Conservation (phyloP, 129 eudicot species). For the Mikania micrantha region DNA sequence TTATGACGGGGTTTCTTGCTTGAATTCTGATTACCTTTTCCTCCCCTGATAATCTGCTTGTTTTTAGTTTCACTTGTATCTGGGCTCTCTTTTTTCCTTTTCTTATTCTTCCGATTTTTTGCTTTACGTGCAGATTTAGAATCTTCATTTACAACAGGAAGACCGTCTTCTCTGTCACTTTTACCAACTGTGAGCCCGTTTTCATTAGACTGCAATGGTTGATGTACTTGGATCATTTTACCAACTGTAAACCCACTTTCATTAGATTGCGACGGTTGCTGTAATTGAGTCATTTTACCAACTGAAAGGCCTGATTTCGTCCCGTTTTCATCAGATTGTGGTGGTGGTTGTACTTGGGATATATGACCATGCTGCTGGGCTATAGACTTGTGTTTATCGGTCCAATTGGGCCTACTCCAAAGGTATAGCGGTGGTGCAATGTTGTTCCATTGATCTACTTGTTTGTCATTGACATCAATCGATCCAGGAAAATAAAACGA, state of each 20-base stretch:
- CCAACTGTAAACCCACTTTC: too few species aligned
- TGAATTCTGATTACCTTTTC: constrained; percentile 9
- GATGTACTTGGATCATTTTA: too few species aligned
- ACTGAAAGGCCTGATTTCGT: background rate
- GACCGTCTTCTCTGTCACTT: background rate
- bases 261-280: too few species aligned
- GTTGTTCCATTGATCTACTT: constrained; percentile 70
- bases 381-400: too few species aligned
- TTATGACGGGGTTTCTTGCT: constrained; percentile 17
- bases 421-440: constrained; percentile 18
- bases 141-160: background rate
- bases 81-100: constrained; percentile 17
- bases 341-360: constrained; percentile 8
- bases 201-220: too few species aligned
- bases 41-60: background rate
- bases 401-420: too few species aligned
- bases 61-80: constrained; percentile 12
- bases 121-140: constrained; percentile 16
- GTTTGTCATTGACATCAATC: constrained; percentile 56
- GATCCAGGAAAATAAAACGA: constrained; percentile 94
- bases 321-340: background rate
- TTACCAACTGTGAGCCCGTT: too few species aligned
- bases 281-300: too few species aligned
- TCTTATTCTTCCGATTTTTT: constrained; percentile 8
- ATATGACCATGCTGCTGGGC: background rate